A percentile compares a stretch with the other conserved stretches of the same genome.
phyloP scores from a whole-genome alignment of 2,329 filamentous ascomycete genomes.

The Exophiala calicioides region DNA sequence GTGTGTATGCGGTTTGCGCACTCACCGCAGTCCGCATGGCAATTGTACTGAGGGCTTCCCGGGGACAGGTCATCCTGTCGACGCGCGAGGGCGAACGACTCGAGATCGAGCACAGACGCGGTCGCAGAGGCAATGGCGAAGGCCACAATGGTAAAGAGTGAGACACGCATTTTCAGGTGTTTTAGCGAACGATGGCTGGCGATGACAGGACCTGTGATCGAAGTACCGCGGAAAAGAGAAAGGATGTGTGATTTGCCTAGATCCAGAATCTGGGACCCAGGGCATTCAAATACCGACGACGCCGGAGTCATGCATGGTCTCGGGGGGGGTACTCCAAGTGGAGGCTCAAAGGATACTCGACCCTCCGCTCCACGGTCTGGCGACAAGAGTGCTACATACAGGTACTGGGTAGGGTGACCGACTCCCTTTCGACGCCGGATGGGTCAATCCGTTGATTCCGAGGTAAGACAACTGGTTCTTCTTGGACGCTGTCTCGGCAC shows the following conservation, averaged over 20 bases:
- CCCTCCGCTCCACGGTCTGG: not conserved
- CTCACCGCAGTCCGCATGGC: slow-evolving; percentile 40
- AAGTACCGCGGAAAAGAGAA: no score
- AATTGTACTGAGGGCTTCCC: slow-evolving; percentile 38
- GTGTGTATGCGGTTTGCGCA: no score
- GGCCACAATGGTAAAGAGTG: slow-evolving; percentile 9
- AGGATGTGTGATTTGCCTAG: no score
- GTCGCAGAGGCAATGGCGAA: slow-evolving; percentile 8
- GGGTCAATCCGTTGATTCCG: not conserved
- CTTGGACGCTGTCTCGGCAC: no score
- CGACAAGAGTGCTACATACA: not conserved
- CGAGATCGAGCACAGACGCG: slow-evolving; percentile 19
- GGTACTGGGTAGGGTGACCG: not conserved
- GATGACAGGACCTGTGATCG: not conserved
- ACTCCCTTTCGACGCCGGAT: not conserved
- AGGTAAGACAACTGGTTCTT: not conserved
- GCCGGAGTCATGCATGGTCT: not conserved
- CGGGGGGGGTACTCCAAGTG: not conserved
- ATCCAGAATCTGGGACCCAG: not conserved
- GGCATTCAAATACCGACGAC: not conserved
- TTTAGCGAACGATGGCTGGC: not conserved
- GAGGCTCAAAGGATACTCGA: not conserved
- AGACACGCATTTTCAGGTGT: slow-evolving; percentile 13
- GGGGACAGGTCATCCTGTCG: slow-evolving; percentile 31
- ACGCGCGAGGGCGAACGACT: slow-evolving; percentile 14